Conservation (phyloP, 2,329 filamentous ascomycete genomes). For the Cercospora sesami region DNA sequence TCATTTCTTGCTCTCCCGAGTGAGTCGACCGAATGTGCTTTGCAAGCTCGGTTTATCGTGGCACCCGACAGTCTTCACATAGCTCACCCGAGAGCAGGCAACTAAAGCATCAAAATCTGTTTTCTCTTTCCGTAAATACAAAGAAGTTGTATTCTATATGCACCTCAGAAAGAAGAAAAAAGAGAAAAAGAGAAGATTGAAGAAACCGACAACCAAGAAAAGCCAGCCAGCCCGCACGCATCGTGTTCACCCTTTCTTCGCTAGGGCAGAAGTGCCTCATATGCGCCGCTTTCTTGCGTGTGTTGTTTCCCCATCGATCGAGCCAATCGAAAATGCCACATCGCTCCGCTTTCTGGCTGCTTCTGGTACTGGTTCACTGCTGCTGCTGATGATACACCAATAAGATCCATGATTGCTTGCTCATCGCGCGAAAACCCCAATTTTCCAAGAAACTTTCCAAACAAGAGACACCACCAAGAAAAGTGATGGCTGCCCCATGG, state of each 20-base stretch:
- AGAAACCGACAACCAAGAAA: not conserved
- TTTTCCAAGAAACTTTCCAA: not conserved
- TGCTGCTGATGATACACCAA: not conserved
- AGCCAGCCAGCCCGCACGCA: not conserved
- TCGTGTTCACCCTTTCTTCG: not conserved
- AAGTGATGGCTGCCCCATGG: not conserved
- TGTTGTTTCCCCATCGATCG: not conserved
- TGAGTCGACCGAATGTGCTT: not conserved
- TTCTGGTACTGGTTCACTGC: not conserved
- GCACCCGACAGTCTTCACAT: too few relatives aligned
- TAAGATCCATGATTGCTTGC: not conserved
- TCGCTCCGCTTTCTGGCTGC: not conserved
- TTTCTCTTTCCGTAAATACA: not conserved
- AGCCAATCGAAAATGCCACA: not conserved
- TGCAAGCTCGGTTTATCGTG: not conserved
- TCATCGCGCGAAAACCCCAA: not conserved
- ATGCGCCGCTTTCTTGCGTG: not conserved
- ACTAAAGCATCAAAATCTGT: not conserved
- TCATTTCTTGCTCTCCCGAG: not conserved
- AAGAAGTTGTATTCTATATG: not conserved
- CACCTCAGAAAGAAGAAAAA: not conserved
- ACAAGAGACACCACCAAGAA: not conserved
- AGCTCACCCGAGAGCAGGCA: too few relatives aligned
- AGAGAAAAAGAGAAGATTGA: not conserved
- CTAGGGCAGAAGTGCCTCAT: not conserved